Evolutionary conservation across 805 yeast genomes (phyloP), one percentile per base, ranked within the genome.

Genomic region (Saccharomycopsis fodiens): DNA sequence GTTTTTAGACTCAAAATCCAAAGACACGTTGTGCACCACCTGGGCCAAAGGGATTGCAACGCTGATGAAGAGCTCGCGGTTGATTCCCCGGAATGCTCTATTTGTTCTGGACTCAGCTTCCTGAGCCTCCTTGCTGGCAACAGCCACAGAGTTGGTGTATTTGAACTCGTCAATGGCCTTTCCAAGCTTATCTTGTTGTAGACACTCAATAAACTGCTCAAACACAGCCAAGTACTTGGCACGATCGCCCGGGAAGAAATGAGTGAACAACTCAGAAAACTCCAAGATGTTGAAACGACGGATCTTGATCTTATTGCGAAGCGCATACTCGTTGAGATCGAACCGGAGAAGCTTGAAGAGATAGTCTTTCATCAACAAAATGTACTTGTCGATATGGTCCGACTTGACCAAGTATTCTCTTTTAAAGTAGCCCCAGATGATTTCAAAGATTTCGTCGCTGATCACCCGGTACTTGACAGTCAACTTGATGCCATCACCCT

Each of bases 31-130:
- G 53, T 82, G 88, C 17, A 84, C 69, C 16, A 76, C 69, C 51
- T 78, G 74, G 6, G 79, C 70, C 3, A 67, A 60, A 0, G 93
- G 91, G 17, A 82, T 65, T 0, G 81, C 72, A 4, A 84, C 91
- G 2, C 72, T 66, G 41, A 85, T 78, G 25, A 54, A 50, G 32
- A 79, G 59, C 32, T 59, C 59, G 45, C 51, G 40, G 19, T 45
- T 49, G 25, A 35, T 48, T 34, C 16, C 38, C 39, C 12, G 15
- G 20, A 34, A 56, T 50, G 31, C 39, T 7, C 35, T 34, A 12
- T 30, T 27, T 10, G 39, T 44, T 16, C 41, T 16, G 3, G 17
- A 13, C n/a, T 48, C 46, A 10, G 30, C 22, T 12, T 23, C 36
- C 17, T 27, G 23, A 3, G 35, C 34, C 5, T 41, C 48, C 15